Evolutionary conservation across 2,329 filamentous ascomycete species (phyloP).

Genomic region (Drechslerella stenobrocha): DNA sequence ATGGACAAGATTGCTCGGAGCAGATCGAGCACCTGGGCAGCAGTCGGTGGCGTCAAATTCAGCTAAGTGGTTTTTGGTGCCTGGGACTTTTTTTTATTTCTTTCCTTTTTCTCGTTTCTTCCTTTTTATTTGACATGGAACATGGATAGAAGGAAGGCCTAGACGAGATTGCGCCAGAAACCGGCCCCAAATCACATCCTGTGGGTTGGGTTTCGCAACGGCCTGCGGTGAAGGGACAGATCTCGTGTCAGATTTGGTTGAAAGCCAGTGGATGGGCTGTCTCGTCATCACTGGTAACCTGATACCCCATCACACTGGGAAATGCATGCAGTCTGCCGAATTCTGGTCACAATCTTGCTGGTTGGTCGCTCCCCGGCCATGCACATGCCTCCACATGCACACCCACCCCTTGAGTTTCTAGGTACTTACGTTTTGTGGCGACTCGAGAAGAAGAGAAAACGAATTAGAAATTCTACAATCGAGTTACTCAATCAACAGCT

Average conservation of each 20-base stretch:
- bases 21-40: slow-evolving; percentile 32
- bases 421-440: background rate
- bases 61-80: slow-evolving; percentile 16
- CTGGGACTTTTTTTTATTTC: slow-evolving; percentile 17
- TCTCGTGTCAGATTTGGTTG: background rate
- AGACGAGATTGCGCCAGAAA: slow-evolving; percentile 5
- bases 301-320: background rate
- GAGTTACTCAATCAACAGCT: background rate
- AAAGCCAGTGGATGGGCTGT: background rate
- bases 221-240: background rate
- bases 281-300: background rate
- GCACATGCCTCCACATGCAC: background rate
- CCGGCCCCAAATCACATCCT: background rate
- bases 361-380: background rate
- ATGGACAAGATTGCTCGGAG: slow-evolving; percentile 46
- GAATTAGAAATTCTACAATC: background rate
- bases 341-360: background rate
- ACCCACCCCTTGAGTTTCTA: background rate
- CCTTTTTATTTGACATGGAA: background rate
- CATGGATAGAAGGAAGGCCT: background rate
- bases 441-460: background rate
- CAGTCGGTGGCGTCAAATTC: slow-evolving; percentile 33
- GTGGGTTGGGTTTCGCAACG: background rate
- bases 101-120: no score
- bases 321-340: slow-evolving; percentile 2